Conservation (phyloP, 2,329 filamentous ascomycete species). For the Colletotrichum noveboracense region DNA sequence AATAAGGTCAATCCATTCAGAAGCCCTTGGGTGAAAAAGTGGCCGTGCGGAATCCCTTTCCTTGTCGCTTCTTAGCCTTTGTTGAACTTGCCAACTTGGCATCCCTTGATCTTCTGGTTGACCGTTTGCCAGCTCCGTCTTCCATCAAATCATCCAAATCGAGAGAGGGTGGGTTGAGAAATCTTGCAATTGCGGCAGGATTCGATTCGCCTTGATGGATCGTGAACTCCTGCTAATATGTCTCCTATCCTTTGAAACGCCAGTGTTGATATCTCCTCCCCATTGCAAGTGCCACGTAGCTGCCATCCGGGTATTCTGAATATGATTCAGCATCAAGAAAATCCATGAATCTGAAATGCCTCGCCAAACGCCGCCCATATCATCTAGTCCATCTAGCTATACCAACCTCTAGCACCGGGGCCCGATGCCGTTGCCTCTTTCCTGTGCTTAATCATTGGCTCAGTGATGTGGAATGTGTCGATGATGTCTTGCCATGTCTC, state of each 20-base stretch:
- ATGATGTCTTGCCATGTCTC: constrained; percentile 82
- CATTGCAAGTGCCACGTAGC: background rate
- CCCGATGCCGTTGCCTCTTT: constrained; percentile 59
- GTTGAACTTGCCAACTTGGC: background rate
- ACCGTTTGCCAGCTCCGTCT: background rate
- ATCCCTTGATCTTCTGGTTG: background rate
- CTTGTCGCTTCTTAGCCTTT: background rate
- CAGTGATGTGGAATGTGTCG: constrained; percentile 74
- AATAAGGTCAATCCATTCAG: background rate
- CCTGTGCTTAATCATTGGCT: constrained; percentile 86
- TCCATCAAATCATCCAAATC: background rate
- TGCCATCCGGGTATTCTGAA: background rate
- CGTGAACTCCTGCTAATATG: background rate
- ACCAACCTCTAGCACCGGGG: constrained; percentile 69
- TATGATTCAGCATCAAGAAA: background rate
- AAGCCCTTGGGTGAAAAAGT: background rate
- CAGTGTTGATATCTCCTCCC: background rate
- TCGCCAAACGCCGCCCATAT: background rate
- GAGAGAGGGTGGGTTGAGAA: background rate
- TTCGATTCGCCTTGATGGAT: background rate
- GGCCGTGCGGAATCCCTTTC: background rate
- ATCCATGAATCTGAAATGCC: background rate
- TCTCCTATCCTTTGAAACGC: background rate
- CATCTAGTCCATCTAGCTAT: constrained; percentile 48
- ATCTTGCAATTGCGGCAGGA: background rate